Base-by-base conservation (phyloP, 768 basidiomycete genomes). In the Collybia sordida region DNA sequence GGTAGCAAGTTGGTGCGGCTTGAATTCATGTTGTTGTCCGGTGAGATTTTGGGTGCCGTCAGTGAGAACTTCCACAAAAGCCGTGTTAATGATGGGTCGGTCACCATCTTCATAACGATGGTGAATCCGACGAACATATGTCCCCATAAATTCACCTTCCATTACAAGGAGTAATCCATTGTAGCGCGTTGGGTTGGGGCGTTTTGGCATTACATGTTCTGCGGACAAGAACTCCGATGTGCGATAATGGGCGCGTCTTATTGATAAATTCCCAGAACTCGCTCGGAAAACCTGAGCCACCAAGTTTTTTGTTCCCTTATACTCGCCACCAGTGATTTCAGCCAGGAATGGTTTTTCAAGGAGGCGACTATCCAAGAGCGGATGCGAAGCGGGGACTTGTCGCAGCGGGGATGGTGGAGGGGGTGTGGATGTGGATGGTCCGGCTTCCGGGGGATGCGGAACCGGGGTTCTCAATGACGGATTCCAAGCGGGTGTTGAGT, bases 351-450 rank as follows among this genome's bases (percentile, higher is more conserved):
- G 21, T 42, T 25, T 7, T 21, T n/a, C n/a, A n/a, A n/a, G n/a
- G n/a, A n/a, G n/a, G n/a, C n/a, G n/a, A n/a, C n/a, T n/a, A 9
- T 42, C 42, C 19, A 42, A 42, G 24, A 42, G 42, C 24, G 42
- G 42, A 27, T 42, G 42, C 24, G 42, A 23, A 25, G 42, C 24
- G 18, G 15, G 4, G 24, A 25, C 24, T 21, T 42, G 23, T 27
- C 6, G 42, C 11, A 17, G 42, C 24, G 3, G 11, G 42, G 17
- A 25, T n/a, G n/a, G n/a, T 25, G 42, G 42, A 6, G 11, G n/a
- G 24, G 21, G 39, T 12, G 21, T 23, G 28, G 42, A 42, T 25
- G 24, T 25, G 23, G 42, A 42, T 25, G 11, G 14, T 17, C 23
- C 42, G 19, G 42, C 28, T 27, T 42, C 42, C 28, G 42, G 42